Conservation (phyloP, 1,139 yeast species). For the Kazachstania sp. region DNA sequence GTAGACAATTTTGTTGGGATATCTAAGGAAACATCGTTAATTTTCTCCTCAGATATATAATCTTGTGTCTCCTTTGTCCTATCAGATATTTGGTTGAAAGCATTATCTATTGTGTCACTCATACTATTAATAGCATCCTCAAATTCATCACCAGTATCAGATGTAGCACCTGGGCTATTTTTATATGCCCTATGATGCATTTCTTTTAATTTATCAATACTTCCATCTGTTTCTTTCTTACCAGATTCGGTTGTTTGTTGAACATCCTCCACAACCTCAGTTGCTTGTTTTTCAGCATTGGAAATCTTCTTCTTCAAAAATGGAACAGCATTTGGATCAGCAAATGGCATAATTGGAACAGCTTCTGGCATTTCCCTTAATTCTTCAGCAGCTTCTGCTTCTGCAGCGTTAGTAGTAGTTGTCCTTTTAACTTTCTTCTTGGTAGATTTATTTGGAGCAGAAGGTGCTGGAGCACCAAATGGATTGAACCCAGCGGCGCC, state of each 20-base stretch:
- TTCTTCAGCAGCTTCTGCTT: constrained; percentile 18
- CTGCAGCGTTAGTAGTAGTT: constrained; percentile 4
- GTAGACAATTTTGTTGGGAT: constrained; percentile 16
- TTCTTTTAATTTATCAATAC: constrained; percentile 1
- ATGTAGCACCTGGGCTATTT: background rate
- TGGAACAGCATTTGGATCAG: constrained; percentile 28
- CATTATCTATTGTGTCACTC: constrained; percentile 6
- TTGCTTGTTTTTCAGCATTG: constrained; percentile 12
- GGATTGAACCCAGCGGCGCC: constrained; percentile 65
- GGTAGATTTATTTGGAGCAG: constrained; percentile 27
- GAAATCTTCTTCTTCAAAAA: constrained; percentile 17
- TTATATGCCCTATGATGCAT: background rate
- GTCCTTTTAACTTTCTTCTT: constrained; percentile 20
- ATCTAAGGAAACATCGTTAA: constrained; percentile 4
- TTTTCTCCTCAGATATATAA: constrained; percentile 5
- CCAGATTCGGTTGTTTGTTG: background rate
- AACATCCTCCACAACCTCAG: constrained; percentile 7
- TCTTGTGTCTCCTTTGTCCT: background rate
- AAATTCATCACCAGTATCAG: constrained; percentile 4
- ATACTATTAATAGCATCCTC: constrained; percentile 1
- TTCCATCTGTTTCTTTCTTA: constrained; percentile 8
- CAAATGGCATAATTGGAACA: constrained; percentile 47
- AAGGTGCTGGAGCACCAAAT: constrained; percentile 38
- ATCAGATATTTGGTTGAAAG: background rate
- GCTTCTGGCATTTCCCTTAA: constrained; percentile 31